Conservation (phyloP, 1,139 yeast species). For the Taphrina betulina region DNA sequence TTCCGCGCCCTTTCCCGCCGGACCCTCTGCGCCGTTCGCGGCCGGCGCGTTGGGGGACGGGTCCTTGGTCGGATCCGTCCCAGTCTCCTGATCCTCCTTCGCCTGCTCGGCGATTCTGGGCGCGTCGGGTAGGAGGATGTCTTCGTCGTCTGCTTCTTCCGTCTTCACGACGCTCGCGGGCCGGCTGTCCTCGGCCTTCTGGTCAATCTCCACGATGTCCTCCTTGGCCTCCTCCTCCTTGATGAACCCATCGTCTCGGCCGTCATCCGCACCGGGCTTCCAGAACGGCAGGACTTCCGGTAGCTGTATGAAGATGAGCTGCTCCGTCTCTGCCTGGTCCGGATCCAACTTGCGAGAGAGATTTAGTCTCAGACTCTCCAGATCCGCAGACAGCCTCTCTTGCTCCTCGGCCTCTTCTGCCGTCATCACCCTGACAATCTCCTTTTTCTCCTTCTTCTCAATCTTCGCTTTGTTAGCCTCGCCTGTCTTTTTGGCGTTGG, state of each 20-base stretch:
- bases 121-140: no score
- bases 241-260: constrained; percentile 34
- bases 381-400: constrained; percentile 9
- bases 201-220: constrained; percentile 18
- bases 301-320: constrained; percentile 63
- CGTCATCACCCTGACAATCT: constrained; percentile 8
- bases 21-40: no score
- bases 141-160: constrained; percentile 18
- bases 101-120: no score
- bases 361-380: neutral
- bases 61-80: neutral
- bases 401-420: constrained; percentile 17
- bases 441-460: neutral
- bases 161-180: constrained; percentile 2
- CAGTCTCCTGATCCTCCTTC: neutral
- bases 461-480: neutral
- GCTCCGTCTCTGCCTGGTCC: constrained; percentile 45
- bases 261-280: constrained; percentile 37
- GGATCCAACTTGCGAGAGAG: constrained; percentile 37
- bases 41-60: neutral
- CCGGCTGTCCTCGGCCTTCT: constrained; percentile 1
- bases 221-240: constrained; percentile 33
- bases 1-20: neutral
- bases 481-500: neutral
- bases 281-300: constrained; percentile 67